Evolutionary conservation across 768 basidiomycete species (phyloP), one percentile per base, ranked within the genome.

Genomic region (Pulveroboletus ravenelii): DNA sequence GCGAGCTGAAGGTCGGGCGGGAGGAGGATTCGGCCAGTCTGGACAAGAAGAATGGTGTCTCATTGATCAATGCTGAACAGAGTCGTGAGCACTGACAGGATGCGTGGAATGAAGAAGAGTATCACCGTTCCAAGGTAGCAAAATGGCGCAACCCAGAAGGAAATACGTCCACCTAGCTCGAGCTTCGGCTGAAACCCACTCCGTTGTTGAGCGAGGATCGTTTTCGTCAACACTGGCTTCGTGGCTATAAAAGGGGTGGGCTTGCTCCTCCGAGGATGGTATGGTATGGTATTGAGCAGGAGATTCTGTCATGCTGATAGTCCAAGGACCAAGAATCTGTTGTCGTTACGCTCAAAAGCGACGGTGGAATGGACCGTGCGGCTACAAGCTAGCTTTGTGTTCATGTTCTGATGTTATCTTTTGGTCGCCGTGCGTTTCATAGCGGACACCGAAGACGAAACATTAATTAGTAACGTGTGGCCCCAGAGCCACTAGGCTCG

Each of bases 81-180:
- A 17, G 34, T 45, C 9, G 46, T 52, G 39, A 54, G 50, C 44
- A 51, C 25, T 8, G 8, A 32, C 32, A 32, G 6, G 41, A 41
- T 25, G 13, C 15, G 8, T 29, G 15, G 36, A 4, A 23, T 23
- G 25, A 15, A 13, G 36, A 43, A 15, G 29, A 12, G 10, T 59
- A 78, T 62, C 65, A 92, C 93, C 91, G 62, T 93, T 95, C 93
- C 93, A 96, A 27, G 89, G 85, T 15, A 96, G 69, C 7, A 96
- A 75, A 4, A 86, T 78, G 18, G 89, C 87, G 50, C 85, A 85
- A 3, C 93, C 91, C 15, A 93, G 67, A 20, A 87, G 65, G 56
- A 89, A 87, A 57, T 83, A 78, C 38, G 84, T 78, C 81, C 84
- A 85, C 44, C 71, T 67, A 59, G 84, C 75, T 41, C 70, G 73